Evolutionary conservation across 768 basidiomycete species (phyloP).

Genomic region (Rhodotorula babjevae): DNA sequence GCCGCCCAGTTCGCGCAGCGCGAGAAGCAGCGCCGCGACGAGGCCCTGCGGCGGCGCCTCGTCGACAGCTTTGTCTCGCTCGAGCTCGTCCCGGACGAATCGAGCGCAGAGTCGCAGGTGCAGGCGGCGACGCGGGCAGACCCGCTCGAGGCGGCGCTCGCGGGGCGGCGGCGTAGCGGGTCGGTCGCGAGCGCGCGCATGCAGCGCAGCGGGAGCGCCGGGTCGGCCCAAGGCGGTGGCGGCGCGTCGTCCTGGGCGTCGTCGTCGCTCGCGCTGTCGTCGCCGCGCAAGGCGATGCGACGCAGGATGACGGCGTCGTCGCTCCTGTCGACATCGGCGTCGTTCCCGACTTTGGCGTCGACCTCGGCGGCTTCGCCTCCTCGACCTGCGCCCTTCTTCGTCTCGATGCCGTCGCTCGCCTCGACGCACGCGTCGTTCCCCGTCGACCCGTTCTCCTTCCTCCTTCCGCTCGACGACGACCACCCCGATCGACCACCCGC

Average conservation of each 20-base stretch:
- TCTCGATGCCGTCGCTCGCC: neutral
- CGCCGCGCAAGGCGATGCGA: neutral
- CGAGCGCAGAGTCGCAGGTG: neutral
- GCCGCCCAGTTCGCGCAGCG: conserved; percentile 4
- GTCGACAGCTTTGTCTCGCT: conserved; percentile 32
- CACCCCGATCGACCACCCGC: too few relatives aligned
- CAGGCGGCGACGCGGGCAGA: too few relatives aligned
- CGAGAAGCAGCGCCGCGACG: conserved; percentile 10
- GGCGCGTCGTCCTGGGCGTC: too few relatives aligned
- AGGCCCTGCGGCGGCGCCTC: conserved; percentile 5
- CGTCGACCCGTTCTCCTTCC: conserved; percentile 4
- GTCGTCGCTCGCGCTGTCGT: too few relatives aligned
- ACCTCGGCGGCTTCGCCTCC: neutral
- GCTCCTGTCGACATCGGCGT: neutral
- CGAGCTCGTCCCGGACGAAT: conserved; percentile 8
- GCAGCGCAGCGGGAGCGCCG: neutral
- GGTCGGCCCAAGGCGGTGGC: neutral
- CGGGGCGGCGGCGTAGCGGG: neutral
- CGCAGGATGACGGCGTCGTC: neutral
- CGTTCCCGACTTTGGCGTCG: neutral
- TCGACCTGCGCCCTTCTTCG: conserved; percentile 19
- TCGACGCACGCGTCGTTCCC: conserved; percentile 15
- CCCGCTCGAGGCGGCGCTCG: neutral
- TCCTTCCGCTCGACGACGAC: neutral
- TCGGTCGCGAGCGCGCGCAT: neutral